Evolutionary conservation across 2,329 filamentous ascomycete species (phyloP).

Genomic region (Chaetothyriales sp.): DNA sequence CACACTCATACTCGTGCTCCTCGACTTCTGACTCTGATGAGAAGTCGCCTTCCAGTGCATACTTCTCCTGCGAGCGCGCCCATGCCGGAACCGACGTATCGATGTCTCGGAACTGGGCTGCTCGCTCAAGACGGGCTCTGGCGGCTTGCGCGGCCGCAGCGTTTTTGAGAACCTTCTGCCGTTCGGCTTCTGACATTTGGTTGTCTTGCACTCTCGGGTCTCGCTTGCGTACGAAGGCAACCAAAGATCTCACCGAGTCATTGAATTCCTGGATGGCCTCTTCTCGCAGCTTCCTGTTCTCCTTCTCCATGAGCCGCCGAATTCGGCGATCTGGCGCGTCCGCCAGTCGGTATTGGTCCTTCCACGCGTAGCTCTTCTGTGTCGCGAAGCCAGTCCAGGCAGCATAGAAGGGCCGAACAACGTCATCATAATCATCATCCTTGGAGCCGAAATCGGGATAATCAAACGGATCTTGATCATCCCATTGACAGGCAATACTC

Average conservation of each 20-base stretch:
- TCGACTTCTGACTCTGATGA: slow-evolving; percentile 34
- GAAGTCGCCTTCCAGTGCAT: slow-evolving; percentile 36
- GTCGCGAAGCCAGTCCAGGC: slow-evolving; percentile 73
- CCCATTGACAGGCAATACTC: slow-evolving; percentile 56
- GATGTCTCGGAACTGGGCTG: slow-evolving; percentile 46
- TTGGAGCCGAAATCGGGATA: slow-evolving; percentile 76
- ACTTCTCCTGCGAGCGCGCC: slow-evolving; percentile 42
- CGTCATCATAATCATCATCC: slow-evolving; percentile 59
- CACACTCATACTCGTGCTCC: slow-evolving; percentile 47
- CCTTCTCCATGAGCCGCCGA: slow-evolving; percentile 82
- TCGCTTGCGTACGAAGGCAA: slow-evolving; percentile 78
- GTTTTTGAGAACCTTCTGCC: slow-evolving; percentile 63
- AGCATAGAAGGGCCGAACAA: slow-evolving; percentile 69
- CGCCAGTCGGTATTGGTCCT: slow-evolving; percentile 66
- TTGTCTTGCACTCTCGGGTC: slow-evolving; percentile 75
- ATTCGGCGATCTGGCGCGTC: slow-evolving; percentile 78
- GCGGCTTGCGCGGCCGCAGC: slow-evolving; percentile 75
- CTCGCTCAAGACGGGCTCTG: slow-evolving; percentile 65
- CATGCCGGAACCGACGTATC: slow-evolving; percentile 51
- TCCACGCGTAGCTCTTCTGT: slow-evolving; percentile 76
- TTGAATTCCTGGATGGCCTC: slow-evolving; percentile 81
- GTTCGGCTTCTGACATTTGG: slow-evolving; percentile 62
- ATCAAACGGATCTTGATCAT: slow-evolving; percentile 44
- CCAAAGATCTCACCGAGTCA: slow-evolving; percentile 72
- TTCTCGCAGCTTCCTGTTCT: slow-evolving; percentile 74